Evolutionary conservation across 176 grass and related monocot species (phyloP).

Genomic region (Lolium perenne): DNA sequence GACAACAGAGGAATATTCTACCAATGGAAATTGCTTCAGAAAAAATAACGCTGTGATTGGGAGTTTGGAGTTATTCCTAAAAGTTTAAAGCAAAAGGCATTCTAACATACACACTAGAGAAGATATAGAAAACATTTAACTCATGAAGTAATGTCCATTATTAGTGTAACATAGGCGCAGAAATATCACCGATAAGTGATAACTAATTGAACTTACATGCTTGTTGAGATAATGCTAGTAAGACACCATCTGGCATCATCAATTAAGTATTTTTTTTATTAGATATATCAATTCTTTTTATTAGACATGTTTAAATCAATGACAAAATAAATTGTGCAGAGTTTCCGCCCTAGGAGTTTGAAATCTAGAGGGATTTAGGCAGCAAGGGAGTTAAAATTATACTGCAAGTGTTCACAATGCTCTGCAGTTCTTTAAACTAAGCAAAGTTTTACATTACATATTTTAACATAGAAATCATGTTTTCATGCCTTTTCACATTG

Average conservation of each 20-base stretch:
- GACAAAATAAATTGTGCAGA: neutral
- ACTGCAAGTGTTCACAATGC: neutral
- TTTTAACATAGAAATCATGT: neutral
- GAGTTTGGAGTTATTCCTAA: constrained; percentile 1
- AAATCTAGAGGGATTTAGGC: constrained; percentile 16
- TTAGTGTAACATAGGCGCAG: neutral
- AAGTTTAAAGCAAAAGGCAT: neutral
- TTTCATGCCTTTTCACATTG: constrained; percentile 5
- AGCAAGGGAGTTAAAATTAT: neutral
- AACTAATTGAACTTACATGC: neutral
- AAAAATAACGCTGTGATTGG: neutral
- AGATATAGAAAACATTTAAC: constrained; percentile 2
- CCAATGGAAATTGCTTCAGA: constrained; percentile 3
- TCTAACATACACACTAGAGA: neutral
- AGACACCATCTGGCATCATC: neutral
- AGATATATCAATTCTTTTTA: neutral
- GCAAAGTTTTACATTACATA: neutral
- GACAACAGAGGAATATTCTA: constrained; percentile 25
- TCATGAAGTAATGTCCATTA: constrained; percentile 16
- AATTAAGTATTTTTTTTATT: constrained; percentile 5
- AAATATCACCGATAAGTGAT: neutral
- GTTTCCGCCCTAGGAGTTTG: neutral
- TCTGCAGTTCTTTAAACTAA: constrained; percentile 3
- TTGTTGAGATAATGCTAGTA: constrained; percentile 5
- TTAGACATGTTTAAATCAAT: neutral